Base-by-base conservation (phyloP, 106 monocot species). In the Triglochin maritima region DNA sequence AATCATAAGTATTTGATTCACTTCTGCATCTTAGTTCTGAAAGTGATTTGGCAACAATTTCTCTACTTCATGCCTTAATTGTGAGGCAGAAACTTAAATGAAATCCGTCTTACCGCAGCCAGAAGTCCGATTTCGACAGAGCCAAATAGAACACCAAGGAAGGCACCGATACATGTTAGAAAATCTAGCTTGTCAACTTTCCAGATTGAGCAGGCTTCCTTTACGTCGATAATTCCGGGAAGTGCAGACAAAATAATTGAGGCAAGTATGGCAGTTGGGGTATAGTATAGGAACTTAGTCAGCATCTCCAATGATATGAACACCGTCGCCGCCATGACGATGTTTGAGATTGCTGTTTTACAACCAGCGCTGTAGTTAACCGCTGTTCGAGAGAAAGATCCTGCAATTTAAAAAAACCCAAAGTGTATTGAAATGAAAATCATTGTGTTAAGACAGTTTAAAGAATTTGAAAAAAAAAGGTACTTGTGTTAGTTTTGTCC, bases 101-200 rank as follows among this genome's bases (percentile, higher is more conserved):
- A 8, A 8, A 3, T 62, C 45, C 10, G 46, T 45, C 71, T 64
- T 62, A 74, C 74, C 17, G 74, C 74, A n/a, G 46, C 58, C 6
- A 75, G 8, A 41, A 75, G 67, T 17, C 75, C 75, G 17, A 75
- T 68, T 68, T 75, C 75, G 8, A 75, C 67, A 3, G 75, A 75
- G 45, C 67, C 67, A 46, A 75, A 75, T 49, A 75, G 44, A 9
- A 75, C 75, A 15, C 75, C 75, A 11, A 61, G 44, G 61, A 75
- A 75, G 7, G 75, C 68, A 15, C 67, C 75, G 5, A 60, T 13
- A 44, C 67, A 75, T 2, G 60, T 58, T 4, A 65, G 13, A 52
- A 75, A 75, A 52, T 75, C 75, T 5, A 67, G 67, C 52, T 75
- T 75, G 60, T 75, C 75, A 54, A 75, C 75, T 68, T 61, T 42